A percentile compares a stretch with the other conserved stretches of the same genome.
Evolutionary conservation across 768 basidiomycete species (phyloP).

Genomic region (Psilocybe cubensis): DNA sequence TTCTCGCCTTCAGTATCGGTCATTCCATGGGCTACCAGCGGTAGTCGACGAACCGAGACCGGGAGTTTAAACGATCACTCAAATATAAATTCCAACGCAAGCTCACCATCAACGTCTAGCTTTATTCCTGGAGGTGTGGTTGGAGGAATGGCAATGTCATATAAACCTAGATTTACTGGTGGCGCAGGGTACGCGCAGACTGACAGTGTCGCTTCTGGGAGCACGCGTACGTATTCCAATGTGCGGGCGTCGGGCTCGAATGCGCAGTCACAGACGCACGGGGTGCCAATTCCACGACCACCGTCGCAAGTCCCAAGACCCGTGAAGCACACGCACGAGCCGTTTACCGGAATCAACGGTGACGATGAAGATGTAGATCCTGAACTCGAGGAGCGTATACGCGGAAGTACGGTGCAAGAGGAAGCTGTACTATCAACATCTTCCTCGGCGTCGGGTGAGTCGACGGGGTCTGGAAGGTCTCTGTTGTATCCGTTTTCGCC

Average conservation of each 20-base stretch:
- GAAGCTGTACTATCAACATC: neutral
- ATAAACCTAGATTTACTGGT: conserved; percentile 7
- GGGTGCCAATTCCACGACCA: conserved; percentile 79
- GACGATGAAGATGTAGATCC: neutral
- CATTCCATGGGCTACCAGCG: neutral
- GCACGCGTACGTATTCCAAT: neutral
- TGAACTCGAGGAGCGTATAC: neutral
- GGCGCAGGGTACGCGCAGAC: neutral
- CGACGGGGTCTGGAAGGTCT: neutral
- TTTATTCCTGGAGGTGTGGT: neutral
- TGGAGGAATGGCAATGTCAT: conserved; percentile 12
- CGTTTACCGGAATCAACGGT: neutral
- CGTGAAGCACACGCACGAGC: neutral
- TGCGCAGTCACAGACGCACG: conserved; percentile 26
- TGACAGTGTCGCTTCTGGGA: neutral
- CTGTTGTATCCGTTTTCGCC: conserved; percentile 72
- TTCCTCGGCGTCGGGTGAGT: neutral
- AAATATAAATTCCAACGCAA: conserved; percentile 1
- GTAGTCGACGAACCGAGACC: neutral
- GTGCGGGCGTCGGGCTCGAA: neutral
- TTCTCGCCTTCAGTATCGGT: conserved; percentile 4
- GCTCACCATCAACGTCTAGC: conserved; percentile 8
- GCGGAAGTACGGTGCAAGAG: neutral
- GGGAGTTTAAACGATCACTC: neutral
- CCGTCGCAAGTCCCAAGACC: conserved; percentile 46